phyloP scores from a whole-genome alignment of 1,284 basidiomycete species.

The Sutorius eximius region DNA sequence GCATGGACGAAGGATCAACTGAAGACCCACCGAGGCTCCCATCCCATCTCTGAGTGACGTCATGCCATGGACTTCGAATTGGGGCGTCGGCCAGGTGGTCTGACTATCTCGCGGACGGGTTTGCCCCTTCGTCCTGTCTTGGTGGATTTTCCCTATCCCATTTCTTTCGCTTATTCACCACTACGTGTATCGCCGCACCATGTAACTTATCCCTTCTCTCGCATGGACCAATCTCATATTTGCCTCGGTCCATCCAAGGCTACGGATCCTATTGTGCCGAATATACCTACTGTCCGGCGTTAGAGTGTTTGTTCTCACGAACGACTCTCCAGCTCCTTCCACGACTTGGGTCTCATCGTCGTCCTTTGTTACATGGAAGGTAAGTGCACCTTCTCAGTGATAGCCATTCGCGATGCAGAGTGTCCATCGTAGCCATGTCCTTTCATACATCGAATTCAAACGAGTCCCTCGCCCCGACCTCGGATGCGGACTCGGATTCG shows the following conservation, averaged over 20 bases:
- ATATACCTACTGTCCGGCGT: neutral
- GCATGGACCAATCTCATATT: neutral
- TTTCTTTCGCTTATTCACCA: neutral
- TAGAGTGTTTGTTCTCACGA: conserved; percentile 24
- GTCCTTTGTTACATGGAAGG: neutral
- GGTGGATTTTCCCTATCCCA: neutral
- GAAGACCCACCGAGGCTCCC: neutral
- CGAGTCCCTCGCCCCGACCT: neutral
- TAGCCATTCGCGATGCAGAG: neutral
- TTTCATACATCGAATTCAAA: neutral
- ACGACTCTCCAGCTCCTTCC: neutral
- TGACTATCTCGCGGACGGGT: too few relatives aligned
- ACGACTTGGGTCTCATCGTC: conserved; percentile 4
- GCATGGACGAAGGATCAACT: neutral
- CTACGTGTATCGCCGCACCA: neutral
- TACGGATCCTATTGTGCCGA: neutral
- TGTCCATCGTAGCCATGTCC: conserved; percentile 11
- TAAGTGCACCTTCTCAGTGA: conserved; percentile 4
- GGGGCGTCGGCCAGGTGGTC: too few relatives aligned
- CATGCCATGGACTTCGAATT: too few relatives aligned
- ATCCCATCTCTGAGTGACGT: neutral
- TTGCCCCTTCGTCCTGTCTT: neutral
- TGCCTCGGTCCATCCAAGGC: neutral
- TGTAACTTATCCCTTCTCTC: neutral
- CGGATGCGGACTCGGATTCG: conserved; percentile 24